Evolutionary conservation across 148 eudicot genomes (phyloP).

Genomic region (Camellia granthamiana): DNA sequence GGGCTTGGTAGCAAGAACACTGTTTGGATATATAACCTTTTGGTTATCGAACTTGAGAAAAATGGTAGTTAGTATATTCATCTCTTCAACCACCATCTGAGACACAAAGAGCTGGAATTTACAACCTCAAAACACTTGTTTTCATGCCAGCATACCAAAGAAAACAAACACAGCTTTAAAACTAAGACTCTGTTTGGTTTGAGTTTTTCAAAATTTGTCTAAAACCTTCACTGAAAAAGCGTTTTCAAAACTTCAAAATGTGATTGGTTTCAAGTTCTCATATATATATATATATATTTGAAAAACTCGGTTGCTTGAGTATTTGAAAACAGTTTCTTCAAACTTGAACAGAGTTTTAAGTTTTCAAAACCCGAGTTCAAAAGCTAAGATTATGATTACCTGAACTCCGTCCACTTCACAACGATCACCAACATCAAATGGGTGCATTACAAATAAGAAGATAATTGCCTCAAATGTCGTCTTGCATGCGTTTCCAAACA

Average conservation of each 20-base stretch:
- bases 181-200: too few relatives aligned
- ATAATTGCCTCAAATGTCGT: slow-evolving; percentile 83
- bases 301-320: too few relatives aligned
- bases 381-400: slow-evolving; percentile 27
- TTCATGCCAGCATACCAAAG: neutral
- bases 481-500: slow-evolving; percentile 75
- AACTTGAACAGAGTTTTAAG: too few relatives aligned
- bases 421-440: slow-evolving; percentile 65
- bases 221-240: too few relatives aligned
- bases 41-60: slow-evolving; percentile 73
- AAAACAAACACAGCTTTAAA: neutral
- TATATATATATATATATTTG: too few relatives aligned
- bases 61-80: slow-evolving; percentile 73
- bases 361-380: too few relatives aligned
- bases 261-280: too few relatives aligned
- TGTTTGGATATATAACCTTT: slow-evolving; percentile 72
- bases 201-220: too few relatives aligned
- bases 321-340: too few relatives aligned
- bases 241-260: too few relatives aligned
- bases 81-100: slow-evolving; percentile 90
- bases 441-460: slow-evolving; percentile 72
- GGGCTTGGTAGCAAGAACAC: slow-evolving; percentile 70
- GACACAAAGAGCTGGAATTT: slow-evolving; percentile 3
- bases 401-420: slow-evolving; percentile 68
- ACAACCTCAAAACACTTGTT: neutral